phyloP scores from a whole-genome alignment of 225 moss, liverwort and hornwort genomes.

The Pseudoscleropodium purum region DNA sequence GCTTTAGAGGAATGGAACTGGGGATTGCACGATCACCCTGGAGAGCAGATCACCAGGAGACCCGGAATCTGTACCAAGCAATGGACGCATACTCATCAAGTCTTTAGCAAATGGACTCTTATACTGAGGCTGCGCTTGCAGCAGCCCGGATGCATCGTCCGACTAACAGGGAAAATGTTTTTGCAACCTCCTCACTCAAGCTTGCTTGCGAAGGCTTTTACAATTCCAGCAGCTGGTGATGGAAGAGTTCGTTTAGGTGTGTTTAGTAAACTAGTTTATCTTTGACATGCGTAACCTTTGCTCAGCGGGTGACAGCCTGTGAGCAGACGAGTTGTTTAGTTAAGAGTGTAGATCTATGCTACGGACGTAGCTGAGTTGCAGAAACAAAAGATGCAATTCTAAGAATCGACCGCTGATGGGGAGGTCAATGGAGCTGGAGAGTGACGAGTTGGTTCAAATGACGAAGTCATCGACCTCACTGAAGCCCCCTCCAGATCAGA shows the following conservation, averaged over 20 bases:
- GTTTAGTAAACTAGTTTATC: background rate
- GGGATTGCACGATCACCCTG: background rate
- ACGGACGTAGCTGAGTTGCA: background rate
- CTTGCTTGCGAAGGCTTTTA: background rate
- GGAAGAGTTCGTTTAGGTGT: background rate
- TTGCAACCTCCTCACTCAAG: background rate
- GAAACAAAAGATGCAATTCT: background rate
- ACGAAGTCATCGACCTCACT: conserved; percentile 11
- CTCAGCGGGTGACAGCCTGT: background rate
- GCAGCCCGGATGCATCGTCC: background rate
- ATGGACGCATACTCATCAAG: background rate
- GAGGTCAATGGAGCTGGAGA: background rate
- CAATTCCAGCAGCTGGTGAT: background rate
- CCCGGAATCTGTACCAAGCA: background rate
- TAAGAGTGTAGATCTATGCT: background rate
- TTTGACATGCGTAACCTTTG: background rate
- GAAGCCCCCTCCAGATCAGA: conserved; percentile 1
- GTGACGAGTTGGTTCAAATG: conserved; percentile 13
- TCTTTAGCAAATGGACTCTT: background rate
- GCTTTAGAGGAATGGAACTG: background rate
- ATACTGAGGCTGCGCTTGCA: background rate
- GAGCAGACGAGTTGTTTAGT: background rate
- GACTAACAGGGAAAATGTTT: too few relatives aligned
- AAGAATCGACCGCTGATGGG: conserved; percentile 1
- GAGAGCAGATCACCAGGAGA: background rate